Evolutionary conservation across 306 rosid genomes (phyloP).

Genomic region (Hippophae gyantsensis): DNA sequence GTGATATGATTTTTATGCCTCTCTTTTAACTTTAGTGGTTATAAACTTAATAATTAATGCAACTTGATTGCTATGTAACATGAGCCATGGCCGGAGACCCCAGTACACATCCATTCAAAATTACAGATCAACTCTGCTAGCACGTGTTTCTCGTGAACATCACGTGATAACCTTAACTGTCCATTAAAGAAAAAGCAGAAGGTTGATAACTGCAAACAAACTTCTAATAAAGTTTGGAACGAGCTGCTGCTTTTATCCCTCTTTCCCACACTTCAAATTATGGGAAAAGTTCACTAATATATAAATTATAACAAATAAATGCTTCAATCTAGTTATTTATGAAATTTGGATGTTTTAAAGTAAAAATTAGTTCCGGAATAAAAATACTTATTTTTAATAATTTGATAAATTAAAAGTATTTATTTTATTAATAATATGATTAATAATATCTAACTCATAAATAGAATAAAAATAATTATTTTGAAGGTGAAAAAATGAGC

Average conservation of each 20-base stretch:
- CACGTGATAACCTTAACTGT: slow-evolving; percentile 8
- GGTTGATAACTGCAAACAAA: not conserved
- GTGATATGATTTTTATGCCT: not conserved
- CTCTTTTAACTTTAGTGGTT: not conserved
- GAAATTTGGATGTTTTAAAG: not conserved
- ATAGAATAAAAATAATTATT: too few relatives aligned
- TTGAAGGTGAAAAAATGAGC: too few relatives aligned
- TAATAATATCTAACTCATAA: too few relatives aligned
- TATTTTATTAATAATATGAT: too few relatives aligned
- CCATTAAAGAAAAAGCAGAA: not conserved
- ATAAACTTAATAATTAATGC: not conserved
- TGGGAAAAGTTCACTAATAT: not conserved
- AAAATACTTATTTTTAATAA: too few relatives aligned
- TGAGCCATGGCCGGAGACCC: slow-evolving; percentile 2
- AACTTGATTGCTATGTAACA: not conserved
- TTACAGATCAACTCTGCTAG: too few relatives aligned
- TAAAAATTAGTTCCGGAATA: too few relatives aligned
- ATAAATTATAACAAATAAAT: not conserved
- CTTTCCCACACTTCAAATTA: not conserved
- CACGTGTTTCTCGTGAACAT: not conserved
- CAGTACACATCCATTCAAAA: not conserved
- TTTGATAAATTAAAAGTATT: too few relatives aligned
- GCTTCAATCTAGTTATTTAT: not conserved
- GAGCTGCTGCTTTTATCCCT: too few relatives aligned
- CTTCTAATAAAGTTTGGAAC: slow-evolving; percentile 1